phyloP scores from a whole-genome alignment of 139 green algal genomes.

The Auxenochlorella protothecoides region DNA sequence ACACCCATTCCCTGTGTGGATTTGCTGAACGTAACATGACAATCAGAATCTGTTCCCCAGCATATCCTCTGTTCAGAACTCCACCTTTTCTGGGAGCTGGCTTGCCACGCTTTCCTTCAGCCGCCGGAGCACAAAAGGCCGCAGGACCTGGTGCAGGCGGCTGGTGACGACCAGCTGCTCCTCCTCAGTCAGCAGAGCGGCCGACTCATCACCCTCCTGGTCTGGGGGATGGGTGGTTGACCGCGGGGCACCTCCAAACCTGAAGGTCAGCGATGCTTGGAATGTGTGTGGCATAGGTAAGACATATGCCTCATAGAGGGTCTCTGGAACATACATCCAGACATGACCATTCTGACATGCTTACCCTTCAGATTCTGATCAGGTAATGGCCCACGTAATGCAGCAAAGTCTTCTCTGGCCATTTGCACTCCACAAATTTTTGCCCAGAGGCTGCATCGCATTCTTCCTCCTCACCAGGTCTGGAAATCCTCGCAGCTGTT shows the following conservation, averaged over 20 bases:
- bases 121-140: conserved; percentile 66
- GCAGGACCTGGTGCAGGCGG: conserved; percentile 74
- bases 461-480: conserved; percentile 37
- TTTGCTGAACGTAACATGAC: too few relatives aligned
- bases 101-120: conserved; percentile 50
- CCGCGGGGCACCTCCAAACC: conserved; percentile 17
- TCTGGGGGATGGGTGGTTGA: too few relatives aligned
- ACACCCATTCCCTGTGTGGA: too few relatives aligned
- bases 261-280: not conserved
- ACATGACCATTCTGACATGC: too few relatives aligned
- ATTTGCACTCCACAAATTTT: too few relatives aligned
- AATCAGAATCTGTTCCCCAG: not conserved
- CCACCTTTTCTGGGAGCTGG: conserved; percentile 46
- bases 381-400: not conserved
- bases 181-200: conserved; percentile 61
- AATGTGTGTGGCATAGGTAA: not conserved
- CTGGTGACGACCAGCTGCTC: conserved; percentile 82
- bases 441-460: too few relatives aligned
- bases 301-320: too few relatives aligned
- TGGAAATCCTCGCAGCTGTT: conserved; percentile 59
- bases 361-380: not conserved
- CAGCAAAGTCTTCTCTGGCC: too few relatives aligned
- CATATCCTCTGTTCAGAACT: not conserved
- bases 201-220: not conserved
- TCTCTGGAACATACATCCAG: too few relatives aligned